Evolutionary conservation across 257 asterid species (phyloP).

Genomic region (Marsdenia floribunda): DNA sequence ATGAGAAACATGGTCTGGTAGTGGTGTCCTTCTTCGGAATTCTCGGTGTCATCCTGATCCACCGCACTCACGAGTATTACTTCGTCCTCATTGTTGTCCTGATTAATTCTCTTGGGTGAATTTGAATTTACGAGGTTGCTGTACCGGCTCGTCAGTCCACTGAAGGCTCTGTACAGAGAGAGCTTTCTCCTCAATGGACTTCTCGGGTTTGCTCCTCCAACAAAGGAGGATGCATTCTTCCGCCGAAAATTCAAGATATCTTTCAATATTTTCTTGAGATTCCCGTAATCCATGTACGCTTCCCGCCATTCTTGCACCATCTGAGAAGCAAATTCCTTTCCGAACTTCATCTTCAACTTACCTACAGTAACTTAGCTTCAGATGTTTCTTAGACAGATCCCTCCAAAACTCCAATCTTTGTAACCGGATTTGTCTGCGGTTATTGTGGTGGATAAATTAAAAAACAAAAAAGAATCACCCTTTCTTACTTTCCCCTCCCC

Average conservation of each 20-base stretch:
- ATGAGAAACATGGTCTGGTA: conserved; percentile 65
- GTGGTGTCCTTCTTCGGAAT: conserved; percentile 18
- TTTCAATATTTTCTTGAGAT: conserved; percentile 47
- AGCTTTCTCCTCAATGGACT: conserved; percentile 43
- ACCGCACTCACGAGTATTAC: conserved; percentile 55
- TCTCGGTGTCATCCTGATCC: conserved; percentile 13
- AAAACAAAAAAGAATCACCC: not conserved
- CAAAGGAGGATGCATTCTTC: conserved; percentile 15
- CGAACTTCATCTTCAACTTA: conserved; percentile 62
- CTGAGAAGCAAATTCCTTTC: conserved; percentile 77
- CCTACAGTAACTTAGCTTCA: not conserved
- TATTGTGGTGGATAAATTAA: not conserved
- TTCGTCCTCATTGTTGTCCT: conserved; percentile 45
- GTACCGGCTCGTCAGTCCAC: conserved; percentile 49
- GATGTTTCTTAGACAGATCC: not conserved
- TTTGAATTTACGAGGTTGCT: conserved; percentile 20
- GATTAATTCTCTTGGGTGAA: conserved; percentile 11
- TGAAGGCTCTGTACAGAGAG: conserved; percentile 71
- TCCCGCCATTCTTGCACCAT: conserved; percentile 84
- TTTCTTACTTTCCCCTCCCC: not conserved
- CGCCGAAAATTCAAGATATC: conserved; percentile 32
- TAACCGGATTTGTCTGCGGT: not conserved
- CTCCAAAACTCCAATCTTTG: not conserved
- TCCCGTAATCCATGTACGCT: conserved; percentile 69
- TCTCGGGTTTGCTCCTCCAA: conserved; percentile 18